These are phyloP conservation scores for Chenopodium formosanum DNA, from an alignment of 148 eudicot genomes.

Conservation along the genomic window DNA sequence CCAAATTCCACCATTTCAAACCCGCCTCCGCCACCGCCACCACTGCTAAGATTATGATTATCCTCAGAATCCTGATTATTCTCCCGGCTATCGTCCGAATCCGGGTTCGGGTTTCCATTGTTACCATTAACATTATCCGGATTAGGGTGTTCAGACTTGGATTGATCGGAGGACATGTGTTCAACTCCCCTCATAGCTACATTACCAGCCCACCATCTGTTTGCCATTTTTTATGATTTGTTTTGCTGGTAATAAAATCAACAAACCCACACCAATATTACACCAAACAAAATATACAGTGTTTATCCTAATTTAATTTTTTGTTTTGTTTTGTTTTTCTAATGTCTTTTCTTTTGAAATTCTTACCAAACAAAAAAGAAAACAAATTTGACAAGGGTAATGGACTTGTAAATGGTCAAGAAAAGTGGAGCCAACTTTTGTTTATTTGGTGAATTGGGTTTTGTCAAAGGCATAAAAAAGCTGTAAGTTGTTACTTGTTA, in stretches of 20 bases:
- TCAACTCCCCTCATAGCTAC: conserved; percentile 44
- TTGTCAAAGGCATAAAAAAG: background rate
- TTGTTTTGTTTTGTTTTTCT: background rate
- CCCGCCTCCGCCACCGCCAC: conserved; percentile 31
- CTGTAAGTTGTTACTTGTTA: background rate
- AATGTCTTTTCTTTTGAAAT: background rate
- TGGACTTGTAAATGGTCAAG: background rate
- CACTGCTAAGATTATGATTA: conserved; percentile 26
- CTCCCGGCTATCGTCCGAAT: conserved; percentile 27
- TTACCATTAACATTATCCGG: background rate
- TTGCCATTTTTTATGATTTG: conserved; percentile 36
- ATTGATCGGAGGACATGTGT: conserved; percentile 30
- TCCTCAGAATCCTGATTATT: conserved; percentile 33
- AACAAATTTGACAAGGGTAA: background rate
- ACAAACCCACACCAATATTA: conserved; percentile 1
- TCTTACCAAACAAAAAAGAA: conserved; percentile 17
- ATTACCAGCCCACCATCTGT: conserved; percentile 79
- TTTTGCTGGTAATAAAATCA: background rate
- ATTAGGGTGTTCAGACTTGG: background rate
- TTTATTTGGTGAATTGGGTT: background rate
- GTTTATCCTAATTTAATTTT: too few species aligned
- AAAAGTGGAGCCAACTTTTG: conserved; percentile 1
- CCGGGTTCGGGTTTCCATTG: conserved; percentile 25
- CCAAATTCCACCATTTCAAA: conserved; percentile 37
- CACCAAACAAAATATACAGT: background rate